These are phyloP conservation scores for Candida ascalaphidarum DNA, from an alignment of 805 yeast species.

Conservation along the genomic window DNA sequence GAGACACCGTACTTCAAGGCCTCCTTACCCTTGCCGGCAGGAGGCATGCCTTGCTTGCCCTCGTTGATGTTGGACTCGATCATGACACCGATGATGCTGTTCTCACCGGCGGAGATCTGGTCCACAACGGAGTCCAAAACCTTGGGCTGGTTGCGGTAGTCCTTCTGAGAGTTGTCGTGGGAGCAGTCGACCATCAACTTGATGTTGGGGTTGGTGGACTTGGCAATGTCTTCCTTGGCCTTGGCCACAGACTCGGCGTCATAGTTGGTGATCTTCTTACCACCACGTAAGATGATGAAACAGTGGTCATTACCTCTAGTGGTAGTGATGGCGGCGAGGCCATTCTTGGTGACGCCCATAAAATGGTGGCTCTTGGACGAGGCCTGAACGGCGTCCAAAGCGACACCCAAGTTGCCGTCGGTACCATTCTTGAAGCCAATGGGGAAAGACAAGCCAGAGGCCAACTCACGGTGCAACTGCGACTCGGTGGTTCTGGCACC, in stretches of 20 bases:
- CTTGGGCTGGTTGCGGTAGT: slow-evolving; percentile 90
- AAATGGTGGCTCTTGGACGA: slow-evolving; percentile 91
- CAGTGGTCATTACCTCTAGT: slow-evolving; percentile 94
- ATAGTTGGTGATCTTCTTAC: slow-evolving; percentile 88
- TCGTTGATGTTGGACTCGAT: slow-evolving; percentile 87
- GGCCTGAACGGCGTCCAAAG: slow-evolving; percentile 89
- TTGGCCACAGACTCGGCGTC: slow-evolving; percentile 70
- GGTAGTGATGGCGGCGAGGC: slow-evolving; percentile 92
- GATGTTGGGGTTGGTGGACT: slow-evolving; percentile 39
- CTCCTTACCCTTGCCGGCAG: slow-evolving; percentile 37
- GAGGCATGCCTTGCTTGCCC: slow-evolving; percentile 82
- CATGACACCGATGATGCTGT: slow-evolving; percentile 84
- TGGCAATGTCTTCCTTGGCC: slow-evolving; percentile 57
- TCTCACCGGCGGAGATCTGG: slow-evolving; percentile 78
- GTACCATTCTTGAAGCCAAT: slow-evolving; percentile 98
- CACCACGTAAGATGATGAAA: slow-evolving; percentile 93
- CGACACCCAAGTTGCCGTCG: slow-evolving; percentile 88
- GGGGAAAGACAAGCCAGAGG: slow-evolving; percentile 98
- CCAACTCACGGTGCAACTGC: slow-evolving; percentile 93
- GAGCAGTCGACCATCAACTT: slow-evolving; percentile 94
- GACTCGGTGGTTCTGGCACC: slow-evolving; percentile 99
- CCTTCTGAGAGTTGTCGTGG: slow-evolving; percentile 94
- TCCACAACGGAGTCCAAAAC: slow-evolving; percentile 78
- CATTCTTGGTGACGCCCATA: slow-evolving; percentile 95
- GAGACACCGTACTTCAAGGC: slow-evolving; percentile 87